A percentile compares a stretch with the other conserved stretches of the same genome.
Evolutionary conservation across 2,329 filamentous ascomycete species (phyloP).

Genomic region (Ustulina deusta): DNA sequence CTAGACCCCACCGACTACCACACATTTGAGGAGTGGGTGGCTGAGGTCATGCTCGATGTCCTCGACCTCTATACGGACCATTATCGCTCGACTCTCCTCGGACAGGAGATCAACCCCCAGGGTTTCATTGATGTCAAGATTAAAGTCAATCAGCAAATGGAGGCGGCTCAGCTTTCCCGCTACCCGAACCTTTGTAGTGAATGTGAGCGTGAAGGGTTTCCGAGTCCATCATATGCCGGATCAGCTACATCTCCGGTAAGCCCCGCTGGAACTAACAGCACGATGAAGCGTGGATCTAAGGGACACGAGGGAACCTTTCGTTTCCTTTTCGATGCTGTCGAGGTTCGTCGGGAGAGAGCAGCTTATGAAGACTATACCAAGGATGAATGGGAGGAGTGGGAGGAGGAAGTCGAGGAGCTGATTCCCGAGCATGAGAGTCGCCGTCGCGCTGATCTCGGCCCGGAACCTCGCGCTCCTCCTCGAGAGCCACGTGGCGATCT

Average conservation of each 20-base stretch:
- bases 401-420: constrained; percentile 79
- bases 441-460: constrained; percentile 44
- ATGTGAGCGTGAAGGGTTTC: constrained; percentile 58
- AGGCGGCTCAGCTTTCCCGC: constrained; percentile 70
- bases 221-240: constrained; percentile 51
- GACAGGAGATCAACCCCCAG: constrained; percentile 77
- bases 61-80: constrained; percentile 94
- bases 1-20: constrained; percentile 63
- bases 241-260: constrained; percentile 56
- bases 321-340: constrained; percentile 86
- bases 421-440: constrained; percentile 51
- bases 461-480: constrained; percentile 43
- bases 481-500: constrained; percentile 47
- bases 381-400: constrained; percentile 80
- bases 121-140: constrained; percentile 90
- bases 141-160: constrained; percentile 83
- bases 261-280: constrained; percentile 49
- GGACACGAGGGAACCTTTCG: constrained; percentile 78
- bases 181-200: constrained; percentile 71
- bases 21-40: constrained; percentile 61
- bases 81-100: constrained; percentile 78
- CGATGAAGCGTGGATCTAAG: constrained; percentile 52
- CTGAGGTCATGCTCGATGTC: constrained; percentile 89
- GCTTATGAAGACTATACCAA: constrained; percentile 76
- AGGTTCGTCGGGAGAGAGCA: constrained; percentile 77